A percentile compares a stretch with the other conserved stretches of the same genome.
phyloP scores from a whole-genome alignment of 495 filamentous ascomycete genomes.

The Penicillium roqueforti region DNA sequence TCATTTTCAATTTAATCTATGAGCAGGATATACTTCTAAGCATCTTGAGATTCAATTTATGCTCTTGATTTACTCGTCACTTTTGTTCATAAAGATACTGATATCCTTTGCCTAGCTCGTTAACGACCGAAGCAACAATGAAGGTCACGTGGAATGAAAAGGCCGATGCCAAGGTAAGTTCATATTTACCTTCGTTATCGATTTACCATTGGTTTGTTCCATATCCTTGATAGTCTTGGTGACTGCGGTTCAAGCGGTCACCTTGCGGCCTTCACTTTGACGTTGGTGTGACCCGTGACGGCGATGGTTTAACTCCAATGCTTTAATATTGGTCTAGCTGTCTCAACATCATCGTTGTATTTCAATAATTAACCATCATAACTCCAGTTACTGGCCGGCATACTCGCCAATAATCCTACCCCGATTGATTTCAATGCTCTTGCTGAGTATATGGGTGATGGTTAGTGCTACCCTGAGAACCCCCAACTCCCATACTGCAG shows the following conservation, averaged over 20 bases:
- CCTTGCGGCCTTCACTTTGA: too few species aligned
- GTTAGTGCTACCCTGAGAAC: neutral
- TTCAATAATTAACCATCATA: neutral
- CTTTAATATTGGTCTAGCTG: neutral
- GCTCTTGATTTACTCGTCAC: neutral
- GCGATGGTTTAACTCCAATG: neutral
- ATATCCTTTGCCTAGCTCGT: neutral
- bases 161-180: neutral
- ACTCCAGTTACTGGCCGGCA: neutral
- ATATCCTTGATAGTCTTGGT: neutral
- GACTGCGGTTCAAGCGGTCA: too few species aligned
- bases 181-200: neutral
- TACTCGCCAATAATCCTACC: neutral
- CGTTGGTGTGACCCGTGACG: too few species aligned
- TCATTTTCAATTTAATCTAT: too few species aligned
- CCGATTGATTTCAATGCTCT: neutral
- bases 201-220: neutral
- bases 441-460: neutral
- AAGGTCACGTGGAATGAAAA: neutral
- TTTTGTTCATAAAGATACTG: neutral
- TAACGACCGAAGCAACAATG: neutral
- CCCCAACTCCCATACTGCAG: neutral
- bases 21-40: too few species aligned
- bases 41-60: too few species aligned
- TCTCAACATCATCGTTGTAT: neutral